These are phyloP conservation scores for Pulicaria dysenterica DNA, from an alignment of 129 eudicot genomes.

Conservation along the genomic window DNA sequence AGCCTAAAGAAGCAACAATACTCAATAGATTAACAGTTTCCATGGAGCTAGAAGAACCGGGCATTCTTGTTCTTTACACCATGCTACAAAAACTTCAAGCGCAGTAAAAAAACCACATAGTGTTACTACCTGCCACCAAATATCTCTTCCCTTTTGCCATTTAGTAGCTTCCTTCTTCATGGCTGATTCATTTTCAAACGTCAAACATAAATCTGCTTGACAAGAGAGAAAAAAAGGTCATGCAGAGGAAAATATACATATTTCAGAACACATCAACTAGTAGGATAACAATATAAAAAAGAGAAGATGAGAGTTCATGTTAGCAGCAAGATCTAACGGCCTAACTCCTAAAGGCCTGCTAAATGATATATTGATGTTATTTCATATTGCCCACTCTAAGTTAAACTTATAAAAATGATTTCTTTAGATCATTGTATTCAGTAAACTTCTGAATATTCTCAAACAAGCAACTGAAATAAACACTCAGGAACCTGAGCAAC, in stretches of 20 bases:
- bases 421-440: no score
- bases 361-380: background rate
- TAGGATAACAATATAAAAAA: background rate
- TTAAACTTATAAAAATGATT: no score
- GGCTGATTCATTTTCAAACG: conserved; percentile 79
- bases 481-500: no score
- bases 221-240: conserved; percentile 25
- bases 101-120: background rate
- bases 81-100: background rate
- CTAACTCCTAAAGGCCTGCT: no score
- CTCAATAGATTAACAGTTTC: no score
- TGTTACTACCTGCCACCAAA: conserved; percentile 92
- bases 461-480: no score
- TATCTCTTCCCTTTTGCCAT: conserved; percentile 83
- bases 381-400: background rate
- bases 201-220: conserved; percentile 73
- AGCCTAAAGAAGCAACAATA: no score
- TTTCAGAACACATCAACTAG: conserved; percentile 13
- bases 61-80: no score
- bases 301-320: background rate
- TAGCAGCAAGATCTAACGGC: no score
- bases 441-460: no score
- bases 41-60: no score
- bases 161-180: conserved; percentile 81
- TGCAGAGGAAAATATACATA: conserved; percentile 10